Percentiles rank a stretch among this genome's conserved stretches.
These are phyloP conservation scores for Calonectria naviculata DNA, from an alignment of 2,329 filamentous ascomycete species.

Conservation along the genomic window DNA sequence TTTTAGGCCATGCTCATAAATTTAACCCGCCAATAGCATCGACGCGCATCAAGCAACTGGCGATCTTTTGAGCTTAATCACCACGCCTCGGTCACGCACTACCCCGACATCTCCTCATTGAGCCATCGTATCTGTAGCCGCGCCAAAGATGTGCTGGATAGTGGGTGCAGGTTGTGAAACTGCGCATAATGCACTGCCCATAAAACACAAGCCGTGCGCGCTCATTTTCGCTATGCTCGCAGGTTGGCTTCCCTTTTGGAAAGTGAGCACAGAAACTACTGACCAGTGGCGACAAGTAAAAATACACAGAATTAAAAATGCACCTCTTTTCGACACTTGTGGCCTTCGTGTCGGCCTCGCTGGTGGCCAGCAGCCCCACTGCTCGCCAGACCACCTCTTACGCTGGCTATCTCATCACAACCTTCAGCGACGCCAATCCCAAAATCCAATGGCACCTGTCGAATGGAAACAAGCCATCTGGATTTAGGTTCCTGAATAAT, in stretches of 20 bases:
- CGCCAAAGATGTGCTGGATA: constrained; percentile 15
- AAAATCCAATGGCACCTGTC: constrained; percentile 20
- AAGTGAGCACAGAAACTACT: neutral
- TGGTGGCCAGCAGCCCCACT: neutral
- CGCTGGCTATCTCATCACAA: constrained; percentile 19
- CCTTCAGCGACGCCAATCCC: constrained; percentile 17
- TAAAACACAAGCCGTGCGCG: neutral
- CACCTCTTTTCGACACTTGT: constrained; percentile 3
- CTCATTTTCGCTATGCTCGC: neutral
- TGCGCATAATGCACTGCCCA: neutral
- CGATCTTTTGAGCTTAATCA: constrained; percentile 1
- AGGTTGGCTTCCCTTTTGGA: neutral
- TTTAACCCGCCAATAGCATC: constrained; percentile 20
- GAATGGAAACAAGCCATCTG: constrained; percentile 14
- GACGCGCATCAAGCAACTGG: neutral
- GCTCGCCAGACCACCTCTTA: constrained; percentile 2
- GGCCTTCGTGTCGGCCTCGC: neutral
- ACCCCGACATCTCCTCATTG: constrained; percentile 3
- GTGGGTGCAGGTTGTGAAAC: neutral
- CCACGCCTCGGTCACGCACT: neutral
- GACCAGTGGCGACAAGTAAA: neutral
- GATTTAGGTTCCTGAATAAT: constrained; percentile 16
- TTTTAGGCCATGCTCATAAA: neutral
- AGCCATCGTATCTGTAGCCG: constrained; percentile 2
- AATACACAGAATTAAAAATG: neutral